Evolutionary conservation across 371 early-diverging fungal genomes (phyloP).

Genomic region (Mucor ambiguus): DNA sequence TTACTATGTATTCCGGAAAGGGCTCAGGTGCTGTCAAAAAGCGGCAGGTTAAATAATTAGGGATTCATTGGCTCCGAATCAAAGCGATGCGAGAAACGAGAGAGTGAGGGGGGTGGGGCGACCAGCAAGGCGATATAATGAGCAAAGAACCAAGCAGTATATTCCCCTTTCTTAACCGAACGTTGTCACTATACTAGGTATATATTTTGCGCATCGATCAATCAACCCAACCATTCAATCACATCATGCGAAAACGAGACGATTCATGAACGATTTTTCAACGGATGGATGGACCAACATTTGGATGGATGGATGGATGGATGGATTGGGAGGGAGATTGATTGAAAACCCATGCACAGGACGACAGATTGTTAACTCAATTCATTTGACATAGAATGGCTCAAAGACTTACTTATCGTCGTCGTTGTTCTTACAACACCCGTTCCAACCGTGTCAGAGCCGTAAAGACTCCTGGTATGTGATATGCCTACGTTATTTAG

Average conservation of each 20-base stretch:
- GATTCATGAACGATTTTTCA: background rate
- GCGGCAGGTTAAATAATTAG: background rate
- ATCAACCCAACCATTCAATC: background rate
- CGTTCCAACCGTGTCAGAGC: slow-evolving; percentile 95
- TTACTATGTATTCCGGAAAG: background rate
- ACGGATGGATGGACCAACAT: slow-evolving; percentile 10
- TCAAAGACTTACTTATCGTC: slow-evolving; percentile 97
- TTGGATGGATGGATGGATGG: no score
- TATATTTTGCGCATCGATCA: background rate
- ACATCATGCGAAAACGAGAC: background rate
- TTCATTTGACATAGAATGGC: slow-evolving; percentile 50
- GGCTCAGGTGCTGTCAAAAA: background rate
- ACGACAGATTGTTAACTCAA: background rate
- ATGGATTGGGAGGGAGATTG: slow-evolving; percentile 11
- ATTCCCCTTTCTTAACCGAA: slow-evolving; percentile 26
- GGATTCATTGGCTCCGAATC: background rate
- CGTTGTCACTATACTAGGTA: slow-evolving; percentile 31
- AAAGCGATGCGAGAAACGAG: background rate
- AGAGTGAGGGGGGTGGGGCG: no score
- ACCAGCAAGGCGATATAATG: slow-evolving; percentile 1
- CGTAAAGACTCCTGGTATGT: slow-evolving; percentile 95
- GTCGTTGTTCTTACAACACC: slow-evolving; percentile 98
- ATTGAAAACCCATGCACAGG: background rate
- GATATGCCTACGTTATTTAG: background rate
- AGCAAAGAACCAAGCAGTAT: slow-evolving; percentile 4